Evolutionary conservation across 805 yeast genomes (phyloP).

Genomic region (Candida tibetensis): DNA sequence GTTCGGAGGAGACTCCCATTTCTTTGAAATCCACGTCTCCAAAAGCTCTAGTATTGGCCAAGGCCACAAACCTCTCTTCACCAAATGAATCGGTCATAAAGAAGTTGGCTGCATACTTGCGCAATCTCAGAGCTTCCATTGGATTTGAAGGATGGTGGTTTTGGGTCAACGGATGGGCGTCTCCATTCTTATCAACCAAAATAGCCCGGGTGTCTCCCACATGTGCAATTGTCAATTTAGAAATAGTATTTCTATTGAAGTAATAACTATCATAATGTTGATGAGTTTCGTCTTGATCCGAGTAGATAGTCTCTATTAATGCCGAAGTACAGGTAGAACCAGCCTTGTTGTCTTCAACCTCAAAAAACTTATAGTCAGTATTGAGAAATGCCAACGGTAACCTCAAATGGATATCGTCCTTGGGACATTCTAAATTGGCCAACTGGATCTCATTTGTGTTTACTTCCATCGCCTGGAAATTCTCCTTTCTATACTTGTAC

Average conservation of each 20-base stretch:
- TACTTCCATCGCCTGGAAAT: conserved; percentile 23
- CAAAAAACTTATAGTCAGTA: conserved; percentile 62
- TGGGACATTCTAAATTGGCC: conserved; percentile 8
- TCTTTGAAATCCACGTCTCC: conserved; percentile 83
- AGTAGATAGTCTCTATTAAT: conserved; percentile 49
- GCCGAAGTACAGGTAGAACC: conserved; percentile 79
- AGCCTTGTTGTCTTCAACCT: conserved; percentile 34
- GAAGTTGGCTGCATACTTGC: conserved; percentile 57
- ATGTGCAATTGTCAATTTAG: conserved; percentile 77
- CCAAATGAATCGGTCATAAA: conserved; percentile 90
- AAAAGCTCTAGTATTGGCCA: conserved; percentile 91
- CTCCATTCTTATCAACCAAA: conserved; percentile 76
- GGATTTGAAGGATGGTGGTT: conserved; percentile 88
- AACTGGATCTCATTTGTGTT: conserved; percentile 19
- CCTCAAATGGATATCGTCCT: conserved; percentile 59
- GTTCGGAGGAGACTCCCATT: conserved; percentile 88
- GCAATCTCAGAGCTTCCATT: conserved; percentile 68
- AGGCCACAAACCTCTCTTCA: conserved; percentile 75
- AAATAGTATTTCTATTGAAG: conserved; percentile 64
- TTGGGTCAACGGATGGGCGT: conserved; percentile 73
- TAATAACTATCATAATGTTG: conserved; percentile 40
- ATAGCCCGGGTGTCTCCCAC: conserved; percentile 91
- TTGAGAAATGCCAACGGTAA: conserved; percentile 62
- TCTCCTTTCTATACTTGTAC: conserved; percentile 45
- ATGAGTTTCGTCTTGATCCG: conserved; percentile 25